A percentile compares a stretch with the other conserved stretches of the same genome.
Conservation (phyloP, 2,329 filamentous ascomycete species). For the Knoxdaviesia capensis region DNA sequence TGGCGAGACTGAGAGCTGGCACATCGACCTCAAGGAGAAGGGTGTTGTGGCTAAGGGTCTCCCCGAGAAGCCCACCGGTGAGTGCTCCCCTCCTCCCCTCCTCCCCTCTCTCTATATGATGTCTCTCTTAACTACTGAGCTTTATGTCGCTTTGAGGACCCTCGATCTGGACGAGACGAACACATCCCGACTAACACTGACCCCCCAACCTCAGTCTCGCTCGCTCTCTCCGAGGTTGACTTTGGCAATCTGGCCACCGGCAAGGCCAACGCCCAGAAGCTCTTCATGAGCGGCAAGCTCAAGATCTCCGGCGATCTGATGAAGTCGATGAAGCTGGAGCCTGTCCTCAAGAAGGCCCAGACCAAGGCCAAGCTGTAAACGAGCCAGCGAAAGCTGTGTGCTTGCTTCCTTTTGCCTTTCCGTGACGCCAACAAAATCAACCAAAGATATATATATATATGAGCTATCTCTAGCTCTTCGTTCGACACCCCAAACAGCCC, state of each 20-base stretch:
- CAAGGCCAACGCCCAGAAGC: conserved; percentile 80
- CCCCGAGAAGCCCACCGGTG: conserved; percentile 68
- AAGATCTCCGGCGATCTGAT: conserved; percentile 98
- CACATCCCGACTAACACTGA: too few relatives aligned
- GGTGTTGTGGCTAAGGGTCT: conserved; percentile 63
- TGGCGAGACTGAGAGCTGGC: conserved; percentile 70
- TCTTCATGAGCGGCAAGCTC: conserved; percentile 97
- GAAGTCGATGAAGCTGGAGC: conserved; percentile 95
- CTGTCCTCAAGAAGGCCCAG: conserved; percentile 76
- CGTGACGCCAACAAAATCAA: too few relatives aligned
- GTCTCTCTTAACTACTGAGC: not conserved
- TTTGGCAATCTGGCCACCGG: conserved; percentile 68
- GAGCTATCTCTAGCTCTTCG: too few relatives aligned
- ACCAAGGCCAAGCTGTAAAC: conserved; percentile 62
- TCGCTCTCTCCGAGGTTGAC: conserved; percentile 66
- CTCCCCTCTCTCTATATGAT: not conserved
- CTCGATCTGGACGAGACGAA: too few relatives aligned
- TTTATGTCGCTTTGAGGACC: too few relatives aligned
- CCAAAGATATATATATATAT: too few relatives aligned
- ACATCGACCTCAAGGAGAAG: conserved; percentile 85
- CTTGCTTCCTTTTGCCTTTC: not conserved
- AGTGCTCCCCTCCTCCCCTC: conserved; percentile 11
- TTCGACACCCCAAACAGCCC: too few relatives aligned
- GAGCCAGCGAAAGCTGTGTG: not conserved
- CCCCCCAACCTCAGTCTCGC: conserved; percentile 41